Percentiles rank a stretch among this genome's conserved stretches.
phyloP scores from a whole-genome alignment of 192 early-diverging fungal genomes.

The Coemansia sp. region DNA sequence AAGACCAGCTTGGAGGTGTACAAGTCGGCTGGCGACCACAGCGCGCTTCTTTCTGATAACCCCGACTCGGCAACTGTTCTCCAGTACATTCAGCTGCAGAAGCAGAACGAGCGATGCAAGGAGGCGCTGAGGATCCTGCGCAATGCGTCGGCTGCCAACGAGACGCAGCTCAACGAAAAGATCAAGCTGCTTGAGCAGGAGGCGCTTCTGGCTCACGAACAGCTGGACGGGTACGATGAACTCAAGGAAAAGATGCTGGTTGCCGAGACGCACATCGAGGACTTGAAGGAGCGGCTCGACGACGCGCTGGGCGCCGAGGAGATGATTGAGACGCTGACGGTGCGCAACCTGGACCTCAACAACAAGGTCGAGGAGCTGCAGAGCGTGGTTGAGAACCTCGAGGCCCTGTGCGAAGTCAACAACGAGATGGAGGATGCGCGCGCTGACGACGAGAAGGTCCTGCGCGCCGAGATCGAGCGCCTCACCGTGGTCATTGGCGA shows the following conservation, averaged over 20 bases:
- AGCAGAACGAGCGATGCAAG: constrained; percentile 84
- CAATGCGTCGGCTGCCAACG: constrained; percentile 71
- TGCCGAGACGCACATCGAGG: constrained; percentile 78
- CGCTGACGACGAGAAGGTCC: constrained; percentile 80
- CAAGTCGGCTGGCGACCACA: constrained; percentile 14
- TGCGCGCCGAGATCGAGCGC: constrained; percentile 74
- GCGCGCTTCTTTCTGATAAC: neutral
- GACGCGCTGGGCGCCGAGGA: constrained; percentile 80
- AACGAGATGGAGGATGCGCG: constrained; percentile 95
- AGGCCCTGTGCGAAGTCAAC: constrained; percentile 84
- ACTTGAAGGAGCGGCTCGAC: constrained; percentile 78
- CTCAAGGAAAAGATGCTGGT: constrained; percentile 57
- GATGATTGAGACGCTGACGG: constrained; percentile 77
- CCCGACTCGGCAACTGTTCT: constrained; percentile 22
- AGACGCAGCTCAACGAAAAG: constrained; percentile 61
- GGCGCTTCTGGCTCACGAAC: constrained; percentile 55
- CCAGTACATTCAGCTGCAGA: constrained; percentile 66
- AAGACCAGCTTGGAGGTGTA: constrained; percentile 61
- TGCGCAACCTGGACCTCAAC: constrained; percentile 77
- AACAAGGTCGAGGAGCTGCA: constrained; percentile 75
- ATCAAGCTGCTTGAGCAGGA: constrained; percentile 76
- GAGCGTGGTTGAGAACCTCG: constrained; percentile 77
- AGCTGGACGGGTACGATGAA: constrained; percentile 47
- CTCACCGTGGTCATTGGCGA: constrained; percentile 70
- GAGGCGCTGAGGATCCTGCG: constrained; percentile 83